phyloP scores from a whole-genome alignment of 257 asterid genomes.

The Nicotiana otophora region DNA sequence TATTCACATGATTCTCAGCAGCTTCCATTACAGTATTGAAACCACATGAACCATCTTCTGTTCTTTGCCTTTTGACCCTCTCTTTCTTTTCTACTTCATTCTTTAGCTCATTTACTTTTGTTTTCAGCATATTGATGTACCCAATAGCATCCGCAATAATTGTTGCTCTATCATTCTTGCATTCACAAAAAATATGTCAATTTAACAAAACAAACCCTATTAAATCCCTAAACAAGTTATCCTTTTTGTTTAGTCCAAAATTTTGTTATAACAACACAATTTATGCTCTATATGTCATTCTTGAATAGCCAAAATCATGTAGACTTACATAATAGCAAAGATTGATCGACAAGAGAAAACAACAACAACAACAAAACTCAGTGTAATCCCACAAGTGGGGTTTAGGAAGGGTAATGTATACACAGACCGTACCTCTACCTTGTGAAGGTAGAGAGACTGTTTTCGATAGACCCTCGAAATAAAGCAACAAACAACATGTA shows the following conservation, averaged over 20 bases:
- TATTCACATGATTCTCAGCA: slow-evolving; percentile 27
- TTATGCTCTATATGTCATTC: slow-evolving; percentile 21
- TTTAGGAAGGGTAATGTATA: too few species aligned
- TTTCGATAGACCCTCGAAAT: too few species aligned
- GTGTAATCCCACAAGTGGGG: too few species aligned
- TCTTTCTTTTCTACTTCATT: slow-evolving; percentile 59
- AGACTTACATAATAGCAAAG: not conserved
- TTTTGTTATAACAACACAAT: slow-evolving; percentile 26
- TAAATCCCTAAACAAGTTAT: too few species aligned
- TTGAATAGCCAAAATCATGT: not conserved
- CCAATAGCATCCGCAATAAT: slow-evolving; percentile 48
- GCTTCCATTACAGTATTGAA: slow-evolving; percentile 11
- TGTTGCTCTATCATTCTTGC: slow-evolving; percentile 55
- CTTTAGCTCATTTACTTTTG: slow-evolving; percentile 45
- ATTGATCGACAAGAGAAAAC: too few species aligned
- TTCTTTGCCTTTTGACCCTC: slow-evolving; percentile 54
- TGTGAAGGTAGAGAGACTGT: too few species aligned
- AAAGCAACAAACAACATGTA: too few species aligned
- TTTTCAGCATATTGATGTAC: slow-evolving; percentile 61
- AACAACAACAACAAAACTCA: too few species aligned
- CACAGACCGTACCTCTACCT: too few species aligned
- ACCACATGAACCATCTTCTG: slow-evolving; percentile 12
- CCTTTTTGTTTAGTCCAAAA: slow-evolving; percentile 51
- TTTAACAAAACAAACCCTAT: too few species aligned
- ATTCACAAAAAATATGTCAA: not conserved